A percentile compares a stretch with the other conserved stretches of the same genome.
Conservation (phyloP, 345 rosid genomes). For the Euclidium syriacum region DNA sequence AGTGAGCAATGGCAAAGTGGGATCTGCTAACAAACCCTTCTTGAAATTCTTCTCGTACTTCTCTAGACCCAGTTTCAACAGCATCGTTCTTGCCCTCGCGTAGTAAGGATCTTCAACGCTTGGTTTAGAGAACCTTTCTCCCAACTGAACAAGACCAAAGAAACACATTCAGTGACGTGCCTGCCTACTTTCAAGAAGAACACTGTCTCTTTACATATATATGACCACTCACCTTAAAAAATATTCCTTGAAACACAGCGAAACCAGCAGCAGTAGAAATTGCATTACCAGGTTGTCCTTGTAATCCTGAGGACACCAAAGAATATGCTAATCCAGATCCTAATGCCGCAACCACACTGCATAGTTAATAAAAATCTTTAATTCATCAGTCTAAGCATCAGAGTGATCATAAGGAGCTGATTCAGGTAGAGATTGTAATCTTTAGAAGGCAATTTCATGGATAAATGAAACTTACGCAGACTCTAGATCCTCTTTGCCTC, state of each 20-base stretch:
- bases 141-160: conserved; percentile 40
- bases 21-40: conserved; percentile 77
- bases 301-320: conserved; percentile 76
- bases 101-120: conserved; percentile 54
- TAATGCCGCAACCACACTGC: conserved; percentile 94
- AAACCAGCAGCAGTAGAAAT: conserved; percentile 70
- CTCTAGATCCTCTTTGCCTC: conserved; percentile 95
- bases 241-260: conserved; percentile 75
- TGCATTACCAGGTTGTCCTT: conserved; percentile 67
- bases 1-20: conserved; percentile 77
- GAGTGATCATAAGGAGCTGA: background rate
- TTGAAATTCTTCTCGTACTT: conserved; percentile 88
- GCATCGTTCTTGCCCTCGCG: conserved; percentile 52
- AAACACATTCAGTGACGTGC: background rate
- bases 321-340: conserved; percentile 90
- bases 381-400: background rate
- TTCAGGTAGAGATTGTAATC: background rate
- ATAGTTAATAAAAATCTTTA: conserved; percentile 1
- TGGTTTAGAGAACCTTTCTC: conserved; percentile 64
- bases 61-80: conserved; percentile 74
- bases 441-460: background rate
- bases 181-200: conserved; percentile 16
- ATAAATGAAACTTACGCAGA: conserved; percentile 48
- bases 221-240: conserved; percentile 59
- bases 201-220: background rate